A percentile compares a stretch with the other conserved stretches of the same genome.
These are phyloP conservation scores for Naganishia kalamii DNA, from an alignment of 768 basidiomycete genomes.

Conservation along the genomic window DNA sequence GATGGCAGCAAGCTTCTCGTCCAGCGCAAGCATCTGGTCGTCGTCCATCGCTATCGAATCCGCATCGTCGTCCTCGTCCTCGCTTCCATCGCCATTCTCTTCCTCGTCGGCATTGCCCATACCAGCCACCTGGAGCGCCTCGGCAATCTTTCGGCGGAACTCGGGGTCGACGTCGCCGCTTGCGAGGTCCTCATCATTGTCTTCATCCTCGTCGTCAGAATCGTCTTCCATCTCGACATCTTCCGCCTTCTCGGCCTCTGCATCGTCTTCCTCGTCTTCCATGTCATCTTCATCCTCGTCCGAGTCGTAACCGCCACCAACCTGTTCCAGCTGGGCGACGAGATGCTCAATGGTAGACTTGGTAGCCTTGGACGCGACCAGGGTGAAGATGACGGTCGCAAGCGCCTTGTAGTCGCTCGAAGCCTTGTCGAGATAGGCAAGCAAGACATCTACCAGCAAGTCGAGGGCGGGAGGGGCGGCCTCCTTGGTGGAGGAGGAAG, in stretches of 20 bases:
- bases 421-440: slow-evolving; percentile 79
- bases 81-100: slow-evolving; percentile 55
- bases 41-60: slow-evolving; percentile 66
- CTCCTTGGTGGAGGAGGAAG: slow-evolving; percentile 29
- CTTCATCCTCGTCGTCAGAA: slow-evolving; percentile 40
- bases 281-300: slow-evolving; percentile 30
- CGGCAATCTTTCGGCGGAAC: slow-evolving; percentile 59
- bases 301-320: slow-evolving; percentile 49
- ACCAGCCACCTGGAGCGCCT: slow-evolving; percentile 49
- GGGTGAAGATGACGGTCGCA: slow-evolving; percentile 71
- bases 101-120: slow-evolving; percentile 48
- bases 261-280: slow-evolving; percentile 39
- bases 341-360: slow-evolving; percentile 73
- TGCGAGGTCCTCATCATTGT: slow-evolving; percentile 43
- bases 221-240: slow-evolving; percentile 31
- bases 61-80: slow-evolving; percentile 51
- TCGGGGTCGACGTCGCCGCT: slow-evolving; percentile 49
- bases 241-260: slow-evolving; percentile 32
- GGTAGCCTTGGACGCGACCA: slow-evolving; percentile 62
- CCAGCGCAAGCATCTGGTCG: slow-evolving; percentile 95
- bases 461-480: slow-evolving; percentile 64
- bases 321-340: slow-evolving; percentile 71
- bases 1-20: slow-evolving; percentile 80
- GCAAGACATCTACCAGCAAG: slow-evolving; percentile 77
- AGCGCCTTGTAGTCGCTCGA: slow-evolving; percentile 72